Conservation (phyloP, 306 rosid species). For the Mimosa bimucronata region DNA sequence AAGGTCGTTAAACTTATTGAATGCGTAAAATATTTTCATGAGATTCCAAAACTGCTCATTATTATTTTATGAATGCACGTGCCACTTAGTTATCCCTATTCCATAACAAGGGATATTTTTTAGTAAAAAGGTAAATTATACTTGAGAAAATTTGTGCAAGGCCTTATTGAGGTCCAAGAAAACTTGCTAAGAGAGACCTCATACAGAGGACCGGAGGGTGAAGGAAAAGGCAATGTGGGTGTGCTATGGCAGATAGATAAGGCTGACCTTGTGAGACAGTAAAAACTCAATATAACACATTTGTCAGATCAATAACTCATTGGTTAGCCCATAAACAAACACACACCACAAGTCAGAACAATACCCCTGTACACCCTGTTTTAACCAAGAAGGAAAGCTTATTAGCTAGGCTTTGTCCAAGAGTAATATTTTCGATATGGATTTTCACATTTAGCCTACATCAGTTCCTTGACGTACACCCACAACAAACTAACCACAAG, state of each 20-base stretch:
- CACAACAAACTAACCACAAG: conserved; percentile 7
- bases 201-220: too few species aligned
- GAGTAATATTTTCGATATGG: not conserved
- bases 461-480: not conserved
- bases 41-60: too few species aligned
- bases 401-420: not conserved
- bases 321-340: conserved; percentile 20
- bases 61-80: too few species aligned
- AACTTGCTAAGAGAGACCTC: too few species aligned
- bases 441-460: not conserved
- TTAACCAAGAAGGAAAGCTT: not conserved
- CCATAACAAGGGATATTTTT: too few species aligned
- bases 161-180: too few species aligned
- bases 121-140: too few species aligned
- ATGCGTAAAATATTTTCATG: too few species aligned
- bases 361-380: not conserved
- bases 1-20: too few species aligned
- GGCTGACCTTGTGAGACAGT: conserved; percentile 1
- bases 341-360: conserved; percentile 6
- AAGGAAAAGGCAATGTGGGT: not conserved
- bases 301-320: not conserved
- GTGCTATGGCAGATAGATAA: not conserved
- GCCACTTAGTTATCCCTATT: too few species aligned
- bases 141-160: too few species aligned
- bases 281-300: too few species aligned